Conservation (phyloP, 1,284 basidiomycete genomes). For the Ustilago tritici region DNA sequence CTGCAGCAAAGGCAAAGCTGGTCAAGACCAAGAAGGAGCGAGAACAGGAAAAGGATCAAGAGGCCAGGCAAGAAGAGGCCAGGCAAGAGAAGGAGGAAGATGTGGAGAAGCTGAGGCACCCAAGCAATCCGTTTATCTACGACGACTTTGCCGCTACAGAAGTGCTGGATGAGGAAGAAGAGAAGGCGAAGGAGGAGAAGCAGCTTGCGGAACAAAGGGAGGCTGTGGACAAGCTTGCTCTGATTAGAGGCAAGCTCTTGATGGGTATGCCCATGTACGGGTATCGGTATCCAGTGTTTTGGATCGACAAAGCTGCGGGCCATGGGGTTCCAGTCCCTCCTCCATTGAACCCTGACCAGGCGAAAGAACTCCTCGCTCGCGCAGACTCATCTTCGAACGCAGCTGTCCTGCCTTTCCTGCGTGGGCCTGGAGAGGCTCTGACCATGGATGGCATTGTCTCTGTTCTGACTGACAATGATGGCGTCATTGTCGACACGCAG, state of each 20-base stretch:
- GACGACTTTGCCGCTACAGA: constrained; percentile 17
- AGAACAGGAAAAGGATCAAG: background rate
- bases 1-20: constrained; percentile 10
- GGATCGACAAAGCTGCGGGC: constrained; percentile 30
- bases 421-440: constrained; percentile 36
- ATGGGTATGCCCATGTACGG: constrained; percentile 51
- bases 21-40: constrained; percentile 4
- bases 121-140: constrained; percentile 28
- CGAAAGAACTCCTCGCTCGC: constrained; percentile 15
- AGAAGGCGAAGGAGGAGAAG: background rate
- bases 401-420: constrained; percentile 26
- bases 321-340: constrained; percentile 23
- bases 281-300: constrained; percentile 49
- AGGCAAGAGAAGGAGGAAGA: constrained; percentile 1
- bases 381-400: background rate
- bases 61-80: background rate
- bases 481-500: constrained; percentile 22
- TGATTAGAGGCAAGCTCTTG: constrained; percentile 31
- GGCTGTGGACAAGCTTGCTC: constrained; percentile 1
- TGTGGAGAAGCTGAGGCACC: constrained; percentile 24
- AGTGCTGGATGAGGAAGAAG: constrained; percentile 20
- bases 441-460: constrained; percentile 26
- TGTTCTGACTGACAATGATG: constrained; percentile 23
- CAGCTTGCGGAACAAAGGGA: background rate
- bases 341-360: constrained; percentile 9